Evolutionary conservation across 2,329 filamentous ascomycete species (phyloP), one percentile per base, ranked within the genome.

Genomic region (Teratosphaeria gauchensis): DNA sequence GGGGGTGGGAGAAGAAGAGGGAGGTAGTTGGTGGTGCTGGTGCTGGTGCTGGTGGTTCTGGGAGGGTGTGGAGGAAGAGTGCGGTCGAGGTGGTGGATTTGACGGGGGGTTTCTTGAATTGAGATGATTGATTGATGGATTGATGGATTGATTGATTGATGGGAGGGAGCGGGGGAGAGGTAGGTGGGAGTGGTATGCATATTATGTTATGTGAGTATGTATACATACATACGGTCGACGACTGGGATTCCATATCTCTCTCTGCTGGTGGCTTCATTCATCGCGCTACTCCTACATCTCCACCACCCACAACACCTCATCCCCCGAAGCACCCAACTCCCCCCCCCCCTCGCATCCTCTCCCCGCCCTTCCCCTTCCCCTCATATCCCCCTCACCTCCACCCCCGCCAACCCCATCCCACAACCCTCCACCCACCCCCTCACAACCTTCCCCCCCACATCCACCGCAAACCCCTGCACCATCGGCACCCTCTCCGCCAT

Each of bases 21-120:
- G 24, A 28, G 24, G 24, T 2, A n/a, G 51, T 12, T n/a, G 28
- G 12, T 58, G 53, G 12, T 28, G 56, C 56, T 55, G 24, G 24
- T 28, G 24, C 2, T 28, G n/a, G n/a, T n/a, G n/a, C n/a, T n/a
- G n/a, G n/a, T n/a, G n/a, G n/a, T n/a, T n/a, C n/a, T n/a, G n/a
- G n/a, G 33, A 19, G 52, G 38, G 64, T 55, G 16, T 73, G 67
- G 63, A 62, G 71, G 56, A 64, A 66, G 56, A 73, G 71, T 63
- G 70, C 65, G 3, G 69, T 73, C 21, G 71, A 72, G 55, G 63
- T 72, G 4, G 60, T 73, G 61, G 71, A 73, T 64, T 61, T 73
- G 59, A 73, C 71, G 8, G 65, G 62, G 6, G 65, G 56, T 52
- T 68, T n/a, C n/a, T n/a, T n/a, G n/a, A n/a, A n/a, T n/a, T n/a